phyloP scores from a whole-genome alignment of 1,284 basidiomycete genomes.

The Cryptococcus maquisensis region DNA sequence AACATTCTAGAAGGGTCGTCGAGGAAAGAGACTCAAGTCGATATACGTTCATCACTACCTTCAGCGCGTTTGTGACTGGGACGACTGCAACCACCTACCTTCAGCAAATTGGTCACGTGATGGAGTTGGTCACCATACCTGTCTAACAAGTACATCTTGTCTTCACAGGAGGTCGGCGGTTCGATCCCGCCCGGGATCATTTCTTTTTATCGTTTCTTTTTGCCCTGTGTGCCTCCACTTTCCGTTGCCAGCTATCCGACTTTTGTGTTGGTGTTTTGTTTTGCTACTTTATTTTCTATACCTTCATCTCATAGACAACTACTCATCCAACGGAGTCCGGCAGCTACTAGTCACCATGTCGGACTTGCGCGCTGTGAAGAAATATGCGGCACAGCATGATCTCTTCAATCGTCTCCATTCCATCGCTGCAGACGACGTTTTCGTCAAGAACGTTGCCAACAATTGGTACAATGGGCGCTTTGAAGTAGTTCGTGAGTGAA shows the following conservation, averaged over 20 bases:
- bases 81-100: too few relatives aligned
- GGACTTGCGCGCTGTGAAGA: slow-evolving; percentile 29
- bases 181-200: slow-evolving; percentile 15
- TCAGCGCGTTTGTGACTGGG: too few relatives aligned
- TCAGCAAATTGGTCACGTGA: neutral
- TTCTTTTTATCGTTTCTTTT: slow-evolving; percentile 6
- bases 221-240: too few relatives aligned
- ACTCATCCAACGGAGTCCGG: too few relatives aligned
- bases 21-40: too few relatives aligned
- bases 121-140: slow-evolving; percentile 20
- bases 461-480: slow-evolving; percentile 50
- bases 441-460: slow-evolving; percentile 60
- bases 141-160: slow-evolving; percentile 8
- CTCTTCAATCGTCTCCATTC: slow-evolving; percentile 83
- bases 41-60: too few relatives aligned
- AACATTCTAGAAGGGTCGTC: too few relatives aligned
- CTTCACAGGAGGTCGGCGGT: slow-evolving; percentile 16
- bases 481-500: slow-evolving; percentile 37
- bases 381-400: slow-evolving; percentile 52
- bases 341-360: slow-evolving; percentile 2
- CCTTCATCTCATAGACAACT: neutral
- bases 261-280: neutral
- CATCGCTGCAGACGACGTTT: slow-evolving; percentile 68
- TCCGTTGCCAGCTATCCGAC: neutral
- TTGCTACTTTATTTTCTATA: too few relatives aligned